These are phyloP conservation scores for Blumeria graminis DNA, from an alignment of 2,329 filamentous ascomycete species.

Conservation along the genomic window DNA sequence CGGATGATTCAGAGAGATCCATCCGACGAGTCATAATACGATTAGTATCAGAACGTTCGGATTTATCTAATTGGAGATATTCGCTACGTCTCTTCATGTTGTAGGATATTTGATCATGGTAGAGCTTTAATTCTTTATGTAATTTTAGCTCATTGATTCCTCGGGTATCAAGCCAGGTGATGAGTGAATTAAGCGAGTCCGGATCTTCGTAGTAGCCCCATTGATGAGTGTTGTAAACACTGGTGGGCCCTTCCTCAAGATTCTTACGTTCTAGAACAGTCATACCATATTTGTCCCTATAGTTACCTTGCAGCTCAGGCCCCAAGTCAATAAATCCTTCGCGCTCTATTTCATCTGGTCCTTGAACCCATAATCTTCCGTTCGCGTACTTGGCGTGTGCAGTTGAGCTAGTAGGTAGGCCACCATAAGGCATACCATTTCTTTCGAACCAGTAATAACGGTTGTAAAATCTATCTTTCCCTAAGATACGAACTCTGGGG, in stretches of 20 bases:
- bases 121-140: constrained; percentile 60
- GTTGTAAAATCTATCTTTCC: constrained; percentile 94
- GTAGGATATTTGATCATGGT: constrained; percentile 48
- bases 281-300: constrained; percentile 53
- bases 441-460: constrained; percentile 98
- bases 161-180: constrained; percentile 71
- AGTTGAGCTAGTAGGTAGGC: constrained; percentile 70
- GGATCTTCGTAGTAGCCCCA: constrained; percentile 85
- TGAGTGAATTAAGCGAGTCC: constrained; percentile 50
- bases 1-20: constrained; percentile 26
- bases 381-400: constrained; percentile 76
- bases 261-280: constrained; percentile 69
- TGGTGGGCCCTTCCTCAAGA: constrained; percentile 61
- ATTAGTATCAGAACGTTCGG: constrained; percentile 20
- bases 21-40: constrained; percentile 39
- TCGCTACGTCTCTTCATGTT: constrained; percentile 60
- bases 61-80: constrained; percentile 36
- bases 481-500: constrained; percentile 66
- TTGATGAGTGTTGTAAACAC: constrained; percentile 50
- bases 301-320: constrained; percentile 47
- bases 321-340: constrained; percentile 65
- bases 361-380: constrained; percentile 88
- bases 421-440: constrained; percentile 90
- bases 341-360: constrained; percentile 70
- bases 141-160: constrained; percentile 72